phyloP scores from a whole-genome alignment of 768 basidiomycete genomes.

The Boletellus sp. region DNA sequence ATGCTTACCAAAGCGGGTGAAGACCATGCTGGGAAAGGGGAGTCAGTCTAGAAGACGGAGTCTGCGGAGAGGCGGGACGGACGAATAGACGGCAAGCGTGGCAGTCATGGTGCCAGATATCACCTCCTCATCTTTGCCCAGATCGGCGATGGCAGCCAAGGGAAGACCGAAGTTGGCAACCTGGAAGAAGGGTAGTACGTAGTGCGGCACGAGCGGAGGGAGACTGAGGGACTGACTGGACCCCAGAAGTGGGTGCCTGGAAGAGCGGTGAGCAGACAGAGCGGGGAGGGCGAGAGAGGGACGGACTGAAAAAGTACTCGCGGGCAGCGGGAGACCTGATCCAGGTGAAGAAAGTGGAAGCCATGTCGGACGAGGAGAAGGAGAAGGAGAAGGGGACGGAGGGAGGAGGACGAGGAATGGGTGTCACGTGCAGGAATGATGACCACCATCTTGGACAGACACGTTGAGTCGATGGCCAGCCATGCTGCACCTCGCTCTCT shows the following conservation, averaged over 20 bases:
- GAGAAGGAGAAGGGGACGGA: neutral
- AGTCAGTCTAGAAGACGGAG: constrained; percentile 9
- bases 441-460: neutral
- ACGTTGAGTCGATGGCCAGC: constrained; percentile 4
- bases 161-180: constrained; percentile 99
- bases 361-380: constrained; percentile 45
- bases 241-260: constrained; percentile 98
- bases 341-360: constrained; percentile 86
- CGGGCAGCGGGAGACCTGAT: constrained; percentile 85
- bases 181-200: constrained; percentile 38
- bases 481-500: constrained; percentile 17
- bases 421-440: constrained; percentile 10
- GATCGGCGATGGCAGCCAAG: constrained; percentile 86
- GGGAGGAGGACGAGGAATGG: neutral
- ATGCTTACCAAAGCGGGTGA: constrained; percentile 85
- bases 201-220: neutral
- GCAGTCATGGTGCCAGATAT: constrained; percentile 98
- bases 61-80: constrained; percentile 36
- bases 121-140: constrained; percentile 91
- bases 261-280: constrained; percentile 17
- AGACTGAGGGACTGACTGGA: constrained; percentile 58
- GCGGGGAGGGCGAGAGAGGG: neutral
- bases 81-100: constrained; percentile 90
- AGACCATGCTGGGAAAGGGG: constrained; percentile 53
- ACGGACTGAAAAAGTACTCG: constrained; percentile 92